Evolutionary conservation across 768 basidiomycete species (phyloP).

Genomic region (Flagelloscypha sp.): DNA sequence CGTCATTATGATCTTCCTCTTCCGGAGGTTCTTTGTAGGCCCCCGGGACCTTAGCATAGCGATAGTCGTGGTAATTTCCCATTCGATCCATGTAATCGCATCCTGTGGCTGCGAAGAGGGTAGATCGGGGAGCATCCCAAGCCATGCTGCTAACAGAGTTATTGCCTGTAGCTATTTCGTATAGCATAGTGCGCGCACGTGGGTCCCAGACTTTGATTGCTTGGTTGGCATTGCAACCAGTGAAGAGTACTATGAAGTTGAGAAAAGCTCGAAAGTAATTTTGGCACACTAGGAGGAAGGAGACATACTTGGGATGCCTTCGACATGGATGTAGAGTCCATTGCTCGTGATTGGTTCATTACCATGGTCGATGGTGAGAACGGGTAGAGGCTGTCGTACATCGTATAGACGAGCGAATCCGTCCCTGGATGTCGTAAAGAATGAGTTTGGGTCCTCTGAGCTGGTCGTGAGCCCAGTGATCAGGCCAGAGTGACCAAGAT

Average conservation of each 20-base stretch:
- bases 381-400: conserved; percentile 26
- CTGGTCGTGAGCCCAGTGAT: conserved; percentile 26
- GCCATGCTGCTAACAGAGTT: conserved; percentile 26
- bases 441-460: conserved; percentile 24
- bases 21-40: conserved; percentile 1
- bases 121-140: conserved; percentile 22
- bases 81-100: conserved; percentile 22
- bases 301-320: conserved; percentile 27
- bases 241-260: conserved; percentile 20
- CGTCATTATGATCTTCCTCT: conserved; percentile 1
- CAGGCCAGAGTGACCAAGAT: conserved; percentile 29
- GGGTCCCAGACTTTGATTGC: conserved; percentile 36
- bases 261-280: not conserved
- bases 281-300: not conserved
- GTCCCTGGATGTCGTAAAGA: conserved; percentile 28
- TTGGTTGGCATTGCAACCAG: conserved; percentile 20
- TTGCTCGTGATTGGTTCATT: conserved; percentile 14
- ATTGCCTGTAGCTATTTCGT: conserved; percentile 38
- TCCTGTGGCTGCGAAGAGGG: conserved; percentile 28
- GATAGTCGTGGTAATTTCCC: conserved; percentile 16
- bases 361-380: conserved; percentile 22
- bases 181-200: conserved; percentile 24
- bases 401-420: conserved; percentile 33
- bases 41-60: conserved; percentile 14
- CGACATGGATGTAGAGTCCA: conserved; percentile 24